Evolutionary conservation across 306 rosid genomes (phyloP).

Genomic region (Erythrophleum fordii): DNA sequence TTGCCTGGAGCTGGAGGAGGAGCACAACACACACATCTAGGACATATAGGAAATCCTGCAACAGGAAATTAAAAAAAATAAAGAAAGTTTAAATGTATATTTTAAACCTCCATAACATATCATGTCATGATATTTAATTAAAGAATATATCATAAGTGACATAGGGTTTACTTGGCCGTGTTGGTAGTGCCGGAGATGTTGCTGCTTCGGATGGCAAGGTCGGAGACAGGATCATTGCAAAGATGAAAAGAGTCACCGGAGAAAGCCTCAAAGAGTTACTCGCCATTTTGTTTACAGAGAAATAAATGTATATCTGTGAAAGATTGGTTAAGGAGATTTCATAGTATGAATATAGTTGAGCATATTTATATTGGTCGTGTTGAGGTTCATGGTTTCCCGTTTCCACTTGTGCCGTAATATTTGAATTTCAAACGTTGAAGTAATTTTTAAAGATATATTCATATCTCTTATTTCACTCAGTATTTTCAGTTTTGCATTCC

Average conservation of each 20-base stretch:
- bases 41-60: too few species aligned
- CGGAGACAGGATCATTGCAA: conserved; percentile 44
- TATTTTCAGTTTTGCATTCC: too few species aligned
- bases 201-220: conserved; percentile 34
- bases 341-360: not conserved
- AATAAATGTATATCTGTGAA: not conserved
- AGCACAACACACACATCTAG: too few species aligned
- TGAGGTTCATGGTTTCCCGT: not conserved
- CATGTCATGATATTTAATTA: too few species aligned
- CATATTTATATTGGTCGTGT: not conserved
- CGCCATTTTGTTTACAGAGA: conserved; percentile 32
- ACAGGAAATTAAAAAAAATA: too few species aligned
- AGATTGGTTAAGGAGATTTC: not conserved
- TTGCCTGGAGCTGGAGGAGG: too few species aligned
- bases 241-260: conserved; percentile 41
- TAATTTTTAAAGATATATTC: too few species aligned
- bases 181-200: conserved; percentile 1
- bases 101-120: too few species aligned
- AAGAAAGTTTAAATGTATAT: too few species aligned
- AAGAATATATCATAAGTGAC: too few species aligned
- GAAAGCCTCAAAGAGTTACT: conserved; percentile 27
- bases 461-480: too few species aligned
- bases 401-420: not conserved
- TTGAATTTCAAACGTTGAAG: not conserved
- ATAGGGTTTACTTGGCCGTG: not conserved